Percentiles rank a stretch among this genome's conserved stretches.
phyloP scores from a whole-genome alignment of 1,284 basidiomycete genomes.

The Ganoderma meredithae region DNA sequence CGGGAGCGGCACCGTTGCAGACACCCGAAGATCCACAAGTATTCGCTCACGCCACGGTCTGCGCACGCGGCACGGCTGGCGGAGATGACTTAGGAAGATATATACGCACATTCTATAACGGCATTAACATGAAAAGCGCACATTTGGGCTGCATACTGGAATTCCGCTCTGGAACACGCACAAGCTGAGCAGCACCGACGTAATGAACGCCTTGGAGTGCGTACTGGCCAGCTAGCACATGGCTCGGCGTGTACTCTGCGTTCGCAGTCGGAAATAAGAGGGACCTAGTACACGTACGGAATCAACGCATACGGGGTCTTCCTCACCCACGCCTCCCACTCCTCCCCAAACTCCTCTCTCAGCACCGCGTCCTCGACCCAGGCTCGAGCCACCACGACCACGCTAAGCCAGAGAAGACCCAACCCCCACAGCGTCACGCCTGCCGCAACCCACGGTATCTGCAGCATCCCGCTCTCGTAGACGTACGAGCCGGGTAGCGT shows the following conservation, averaged over 20 bases:
- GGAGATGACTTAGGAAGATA: neutral
- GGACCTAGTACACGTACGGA: neutral
- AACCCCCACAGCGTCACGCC: neutral
- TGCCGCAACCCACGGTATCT: neutral
- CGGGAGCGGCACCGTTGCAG: neutral
- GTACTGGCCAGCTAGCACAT: too few relatives aligned
- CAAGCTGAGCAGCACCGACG: too few relatives aligned
- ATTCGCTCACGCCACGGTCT: neutral
- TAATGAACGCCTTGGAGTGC: too few relatives aligned
- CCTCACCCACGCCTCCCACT: neutral
- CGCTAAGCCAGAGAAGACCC: too few relatives aligned
- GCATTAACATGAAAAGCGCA: too few relatives aligned
- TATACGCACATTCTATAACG: too few relatives aligned
- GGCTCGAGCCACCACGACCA: neutral
- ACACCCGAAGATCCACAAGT: neutral
- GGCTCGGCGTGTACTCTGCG: too few relatives aligned
- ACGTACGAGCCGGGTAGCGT: constrained; percentile 10
- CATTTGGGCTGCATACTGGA: too few relatives aligned
- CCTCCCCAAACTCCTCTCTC: neutral
- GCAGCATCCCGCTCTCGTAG: constrained; percentile 11
- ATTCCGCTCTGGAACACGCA: too few relatives aligned
- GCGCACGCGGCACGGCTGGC: neutral
- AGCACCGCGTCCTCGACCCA: neutral
- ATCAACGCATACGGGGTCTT: neutral
- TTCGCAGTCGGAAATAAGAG: too few relatives aligned